Evolutionary conservation across 2,329 filamentous ascomycete genomes (phyloP), one percentile per base, ranked within the genome.

Genomic region (Alternaria hordeiaustralica): DNA sequence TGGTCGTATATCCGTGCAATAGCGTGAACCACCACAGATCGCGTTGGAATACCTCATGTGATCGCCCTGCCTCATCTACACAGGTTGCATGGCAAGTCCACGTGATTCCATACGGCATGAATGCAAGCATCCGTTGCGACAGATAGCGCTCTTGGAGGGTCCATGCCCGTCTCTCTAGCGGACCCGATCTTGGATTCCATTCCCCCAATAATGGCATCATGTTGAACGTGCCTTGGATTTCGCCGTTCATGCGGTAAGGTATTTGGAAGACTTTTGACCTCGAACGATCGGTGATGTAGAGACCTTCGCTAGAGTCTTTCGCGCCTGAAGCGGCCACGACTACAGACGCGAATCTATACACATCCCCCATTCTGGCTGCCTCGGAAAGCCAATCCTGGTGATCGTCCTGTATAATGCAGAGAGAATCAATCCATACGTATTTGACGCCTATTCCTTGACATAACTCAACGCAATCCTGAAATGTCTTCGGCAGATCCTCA

Each of bases 221-320:
- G 10, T 45, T 23, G 43, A 23, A 45, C 5, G 11, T 23, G 7
- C 43, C 18, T 3, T 7, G 3, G 3, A 8, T 11, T 2, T 23
- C 12, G 0, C 5, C 18, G 0, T 3, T 3, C 5, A 6, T 2
- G 2, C 12, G 15, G 2, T 26, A 47, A 11, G 45, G 21, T 6
- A 25, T 0, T 0, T 15, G 13, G 0, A 26, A 11, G 4, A 26
- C 4, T 0, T 0, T 47, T 3, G 7, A 1, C 2, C 5, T 25
- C 4, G 4, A 2, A 12, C 46, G 25, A 1, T 49, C 2, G 5
- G 4, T 28, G 1, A 28, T 28, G 2, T 20, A 28, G 0, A 49
- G 23, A 1, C 46, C 25, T 28, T 8, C 13, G 3, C n/a, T 28
- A 1, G n/a, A 49, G 3, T 49, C 46, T 12, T 8, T 11, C 0